Evolutionary conservation across 2,329 filamentous ascomycete species (phyloP).

Genomic region (Decorospora gaudefroyi): DNA sequence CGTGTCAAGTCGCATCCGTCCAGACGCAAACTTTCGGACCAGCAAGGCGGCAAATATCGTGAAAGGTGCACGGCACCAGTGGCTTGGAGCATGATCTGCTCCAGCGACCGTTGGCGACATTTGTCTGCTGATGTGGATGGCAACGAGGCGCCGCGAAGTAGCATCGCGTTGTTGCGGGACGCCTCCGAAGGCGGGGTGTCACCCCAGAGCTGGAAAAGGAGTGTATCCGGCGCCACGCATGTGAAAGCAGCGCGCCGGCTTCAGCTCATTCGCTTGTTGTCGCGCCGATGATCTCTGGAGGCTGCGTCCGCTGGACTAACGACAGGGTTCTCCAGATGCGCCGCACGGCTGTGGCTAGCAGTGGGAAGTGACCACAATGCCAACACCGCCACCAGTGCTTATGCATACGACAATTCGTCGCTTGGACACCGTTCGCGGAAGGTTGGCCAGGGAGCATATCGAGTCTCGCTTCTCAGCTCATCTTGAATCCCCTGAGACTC

Average conservation of each 20-base stretch:
- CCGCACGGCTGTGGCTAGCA: constrained; percentile 38
- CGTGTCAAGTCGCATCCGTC: constrained; percentile 1
- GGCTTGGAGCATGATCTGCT: constrained; percentile 20
- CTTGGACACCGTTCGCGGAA: constrained; percentile 14
- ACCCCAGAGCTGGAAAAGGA: constrained; percentile 15
- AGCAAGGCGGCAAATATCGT: constrained; percentile 10
- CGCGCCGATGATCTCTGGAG: constrained; percentile 12
- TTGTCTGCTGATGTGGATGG: constrained; percentile 24
- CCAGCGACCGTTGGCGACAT: constrained; percentile 12
- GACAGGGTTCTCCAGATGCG: constrained; percentile 41
- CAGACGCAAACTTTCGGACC: constrained; percentile 3
- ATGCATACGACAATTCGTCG: constrained; percentile 27
- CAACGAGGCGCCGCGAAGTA: constrained; percentile 23
- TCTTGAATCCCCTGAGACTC: constrained; percentile 10
- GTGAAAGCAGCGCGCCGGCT: constrained; percentile 19
- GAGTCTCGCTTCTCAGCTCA: constrained; percentile 16
- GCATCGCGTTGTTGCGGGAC: constrained; percentile 17
- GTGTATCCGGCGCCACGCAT: constrained; percentile 26
- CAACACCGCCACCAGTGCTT: constrained; percentile 37
- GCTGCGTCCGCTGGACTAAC: constrained; percentile 16
- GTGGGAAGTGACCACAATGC: constrained; percentile 27
- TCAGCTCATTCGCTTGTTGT: constrained; percentile 26
- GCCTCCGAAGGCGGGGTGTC: constrained; percentile 17
- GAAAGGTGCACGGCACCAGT: constrained; percentile 9
- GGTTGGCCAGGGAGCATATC: background rate